These are phyloP conservation scores for Biancaea sappan DNA, from an alignment of 306 rosid species.

Conservation along the genomic window DNA sequence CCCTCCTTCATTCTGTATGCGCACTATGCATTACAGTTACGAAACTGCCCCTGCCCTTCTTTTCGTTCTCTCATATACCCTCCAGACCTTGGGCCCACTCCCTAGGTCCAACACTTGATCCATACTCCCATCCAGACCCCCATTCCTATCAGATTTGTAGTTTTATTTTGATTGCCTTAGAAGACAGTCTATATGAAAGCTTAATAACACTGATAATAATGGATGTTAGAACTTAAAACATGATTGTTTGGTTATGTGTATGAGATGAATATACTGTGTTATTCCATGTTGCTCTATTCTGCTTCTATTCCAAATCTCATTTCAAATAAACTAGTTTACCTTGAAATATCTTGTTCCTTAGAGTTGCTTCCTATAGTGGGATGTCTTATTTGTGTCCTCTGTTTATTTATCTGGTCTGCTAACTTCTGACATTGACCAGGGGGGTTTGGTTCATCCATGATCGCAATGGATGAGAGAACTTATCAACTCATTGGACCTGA, in stretches of 20 bases:
- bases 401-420: not conserved
- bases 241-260: slow-evolving; percentile 5
- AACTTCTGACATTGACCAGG: slow-evolving; percentile 56
- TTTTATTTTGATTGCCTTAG: slow-evolving; percentile 5
- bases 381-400: not conserved
- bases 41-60: too few relatives aligned
- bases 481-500: slow-evolving; percentile 80
- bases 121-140: too few relatives aligned
- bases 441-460: slow-evolving; percentile 82
- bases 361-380: not conserved
- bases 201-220: not conserved
- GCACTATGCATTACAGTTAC: too few relatives aligned
- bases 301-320: slow-evolving; percentile 6
- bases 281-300: slow-evolving; percentile 15
- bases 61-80: too few relatives aligned
- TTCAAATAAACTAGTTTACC: not conserved
- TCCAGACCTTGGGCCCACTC: too few relatives aligned
- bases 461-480: slow-evolving; percentile 88
- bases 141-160: too few relatives aligned
- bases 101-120: too few relatives aligned
- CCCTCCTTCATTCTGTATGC: too few relatives aligned
- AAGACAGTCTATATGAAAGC: not conserved
- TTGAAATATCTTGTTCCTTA: not conserved
- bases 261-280: not conserved
- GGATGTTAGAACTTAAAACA: not conserved